A percentile compares a stretch with the other conserved stretches of the same genome.
Evolutionary conservation across 179 eudicot genomes (phyloP).

Genomic region (Nepenthes alata): DNA sequence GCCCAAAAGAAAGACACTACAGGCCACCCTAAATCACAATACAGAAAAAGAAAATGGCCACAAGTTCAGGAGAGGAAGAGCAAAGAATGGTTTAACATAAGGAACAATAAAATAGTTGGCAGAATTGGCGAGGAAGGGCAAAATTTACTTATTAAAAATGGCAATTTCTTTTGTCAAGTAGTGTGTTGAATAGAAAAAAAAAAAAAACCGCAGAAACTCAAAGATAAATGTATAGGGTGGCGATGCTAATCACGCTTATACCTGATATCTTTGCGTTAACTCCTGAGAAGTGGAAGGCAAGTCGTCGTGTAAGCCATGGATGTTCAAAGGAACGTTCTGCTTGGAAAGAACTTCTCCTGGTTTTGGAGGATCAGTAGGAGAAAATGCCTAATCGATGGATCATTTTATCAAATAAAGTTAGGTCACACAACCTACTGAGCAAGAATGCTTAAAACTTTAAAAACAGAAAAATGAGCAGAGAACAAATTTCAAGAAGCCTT

Average conservation of each 20-base stretch:
- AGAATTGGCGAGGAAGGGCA: too few species aligned
- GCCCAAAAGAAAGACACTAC: too few species aligned
- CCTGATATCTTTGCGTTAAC: constrained; percentile 82
- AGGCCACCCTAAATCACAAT: too few species aligned
- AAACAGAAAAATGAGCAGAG: neutral
- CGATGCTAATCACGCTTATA: constrained; percentile 5
- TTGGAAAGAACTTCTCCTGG: constrained; percentile 64
- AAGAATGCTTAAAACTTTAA: constrained; percentile 4
- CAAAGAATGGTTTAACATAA: too few species aligned
- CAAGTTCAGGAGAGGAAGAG: too few species aligned
- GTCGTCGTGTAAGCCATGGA: constrained; percentile 32
- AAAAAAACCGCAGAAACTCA: neutral
- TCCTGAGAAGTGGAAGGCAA: constrained; percentile 60
- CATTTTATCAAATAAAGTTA: constrained; percentile 2
- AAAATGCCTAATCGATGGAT: constrained; percentile 50
- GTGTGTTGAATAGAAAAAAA: too few species aligned
- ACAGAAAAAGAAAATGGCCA: too few species aligned
- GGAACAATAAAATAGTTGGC: too few species aligned
- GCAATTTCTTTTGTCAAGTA: too few species aligned
- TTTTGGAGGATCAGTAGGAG: constrained; percentile 75
- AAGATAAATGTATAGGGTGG: neutral
- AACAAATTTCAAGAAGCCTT: constrained; percentile 6
- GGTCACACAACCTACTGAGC: neutral
- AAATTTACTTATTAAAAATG: too few species aligned
- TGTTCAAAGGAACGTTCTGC: constrained; percentile 63